Percentiles rank a stretch among this genome's conserved stretches.
Evolutionary conservation across 2,329 filamentous ascomycete genomes (phyloP).

Genomic region (Lachnum nothofagi): DNA sequence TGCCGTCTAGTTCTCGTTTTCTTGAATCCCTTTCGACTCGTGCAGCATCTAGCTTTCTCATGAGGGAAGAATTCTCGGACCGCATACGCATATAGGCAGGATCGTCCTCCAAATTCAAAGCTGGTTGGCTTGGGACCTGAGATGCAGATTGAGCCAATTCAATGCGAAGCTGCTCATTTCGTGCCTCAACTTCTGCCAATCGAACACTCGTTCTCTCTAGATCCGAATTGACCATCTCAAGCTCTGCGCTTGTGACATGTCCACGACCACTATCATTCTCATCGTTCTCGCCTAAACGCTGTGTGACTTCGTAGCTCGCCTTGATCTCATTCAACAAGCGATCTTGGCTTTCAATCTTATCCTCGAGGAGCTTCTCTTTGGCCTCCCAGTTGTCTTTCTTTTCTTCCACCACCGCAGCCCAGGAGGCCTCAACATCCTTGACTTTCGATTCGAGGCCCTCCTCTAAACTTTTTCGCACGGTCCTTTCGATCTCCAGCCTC

Average conservation of each 20-base stretch:
- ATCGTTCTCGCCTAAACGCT: conserved; percentile 69
- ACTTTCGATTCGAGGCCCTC: conserved; percentile 71
- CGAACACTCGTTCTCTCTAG: conserved; percentile 82
- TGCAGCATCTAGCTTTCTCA: conserved; percentile 79
- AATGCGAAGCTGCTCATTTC: conserved; percentile 87
- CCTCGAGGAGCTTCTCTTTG: conserved; percentile 84
- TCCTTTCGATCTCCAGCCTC: conserved; percentile 72
- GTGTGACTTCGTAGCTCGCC: conserved; percentile 93
- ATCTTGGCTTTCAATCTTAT: conserved; percentile 93
- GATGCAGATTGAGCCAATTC: conserved; percentile 88
- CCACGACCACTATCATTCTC: conserved; percentile 53
- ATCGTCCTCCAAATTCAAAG: conserved; percentile 73
- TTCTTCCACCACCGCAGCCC: conserved; percentile 84
- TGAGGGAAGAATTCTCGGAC: conserved; percentile 86
- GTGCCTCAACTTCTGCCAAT: conserved; percentile 83
- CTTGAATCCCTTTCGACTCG: conserved; percentile 79
- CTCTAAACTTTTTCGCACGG: conserved; percentile 68
- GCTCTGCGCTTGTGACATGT: conserved; percentile 76
- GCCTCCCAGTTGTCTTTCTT: conserved; percentile 95
- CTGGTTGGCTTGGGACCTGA: conserved; percentile 56
- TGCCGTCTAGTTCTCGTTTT: conserved; percentile 70
- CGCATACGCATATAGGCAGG: conserved; percentile 81
- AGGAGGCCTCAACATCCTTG: conserved; percentile 84
- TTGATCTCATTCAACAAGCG: conserved; percentile 89
- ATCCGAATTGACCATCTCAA: conserved; percentile 89